phyloP scores from a whole-genome alignment of 768 basidiomycete genomes.

The Russula compacta region DNA sequence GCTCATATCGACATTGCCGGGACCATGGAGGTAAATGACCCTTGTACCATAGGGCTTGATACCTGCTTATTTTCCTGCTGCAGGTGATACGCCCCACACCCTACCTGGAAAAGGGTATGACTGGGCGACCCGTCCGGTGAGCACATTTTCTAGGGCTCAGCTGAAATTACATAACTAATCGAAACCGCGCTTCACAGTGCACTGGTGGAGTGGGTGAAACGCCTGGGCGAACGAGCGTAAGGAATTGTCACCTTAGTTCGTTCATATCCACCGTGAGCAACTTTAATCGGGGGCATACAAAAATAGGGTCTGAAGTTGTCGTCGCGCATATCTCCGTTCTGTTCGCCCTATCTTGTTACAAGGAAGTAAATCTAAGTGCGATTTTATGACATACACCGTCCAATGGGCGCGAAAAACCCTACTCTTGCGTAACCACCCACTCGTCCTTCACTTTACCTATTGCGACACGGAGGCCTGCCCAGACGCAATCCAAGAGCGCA shows the following conservation, averaged over 20 bases:
- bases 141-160: slow-evolving; percentile 20
- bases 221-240: slow-evolving; percentile 1
- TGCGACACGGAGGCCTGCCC: slow-evolving; percentile 73
- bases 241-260: neutral
- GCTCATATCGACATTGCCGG: slow-evolving; percentile 84
- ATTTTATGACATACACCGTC: neutral
- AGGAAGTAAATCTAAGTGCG: neutral
- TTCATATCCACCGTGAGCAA: neutral
- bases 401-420: neutral
- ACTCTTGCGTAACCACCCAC: slow-evolving; percentile 55
- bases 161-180: neutral
- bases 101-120: slow-evolving; percentile 71
- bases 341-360: neutral
- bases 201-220: slow-evolving; percentile 18
- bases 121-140: slow-evolving; percentile 70
- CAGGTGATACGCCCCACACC: slow-evolving; percentile 44
- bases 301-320: neutral
- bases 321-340: neutral
- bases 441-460: slow-evolving; percentile 48
- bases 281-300: neutral
- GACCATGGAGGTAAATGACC: slow-evolving; percentile 51
- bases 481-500: slow-evolving; percentile 72
- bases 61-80: neutral
- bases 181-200: slow-evolving; percentile 5
- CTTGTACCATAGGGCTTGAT: neutral